phyloP scores from a whole-genome alignment of 139 green algal species.

The Ettlia oleoabundans region DNA sequence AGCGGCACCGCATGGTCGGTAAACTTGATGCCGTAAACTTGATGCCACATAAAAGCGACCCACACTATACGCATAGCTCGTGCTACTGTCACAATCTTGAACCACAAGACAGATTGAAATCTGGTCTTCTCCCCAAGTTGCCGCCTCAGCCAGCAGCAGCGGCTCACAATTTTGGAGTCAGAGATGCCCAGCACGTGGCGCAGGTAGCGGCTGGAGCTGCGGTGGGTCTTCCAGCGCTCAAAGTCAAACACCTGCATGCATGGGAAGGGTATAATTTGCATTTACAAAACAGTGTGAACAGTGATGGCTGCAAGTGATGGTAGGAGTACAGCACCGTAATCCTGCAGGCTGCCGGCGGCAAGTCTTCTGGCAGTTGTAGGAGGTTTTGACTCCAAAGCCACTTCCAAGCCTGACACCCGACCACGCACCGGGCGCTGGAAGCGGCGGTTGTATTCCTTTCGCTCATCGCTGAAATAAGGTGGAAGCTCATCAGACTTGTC shows the following conservation, averaged over 20 bases:
- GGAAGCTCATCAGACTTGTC: neutral
- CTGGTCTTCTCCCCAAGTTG: neutral
- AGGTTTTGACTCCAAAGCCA: too few species aligned
- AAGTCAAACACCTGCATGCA: slow-evolving; percentile 31
- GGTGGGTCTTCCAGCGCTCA: slow-evolving; percentile 27
- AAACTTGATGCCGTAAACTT: too few species aligned
- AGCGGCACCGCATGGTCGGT: neutral
- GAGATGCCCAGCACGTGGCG: slow-evolving; percentile 24
- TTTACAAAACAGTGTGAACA: too few species aligned
- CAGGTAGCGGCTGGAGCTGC: slow-evolving; percentile 28
- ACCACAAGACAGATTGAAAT: neutral
- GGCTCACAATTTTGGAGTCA: slow-evolving; percentile 24
- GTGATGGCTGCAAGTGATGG: too few species aligned
- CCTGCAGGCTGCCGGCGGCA: too few species aligned
- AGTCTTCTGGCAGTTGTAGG: neutral
- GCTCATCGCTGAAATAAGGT: neutral
- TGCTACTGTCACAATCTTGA: too few species aligned
- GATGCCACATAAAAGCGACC: too few species aligned
- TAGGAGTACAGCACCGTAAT: too few species aligned
- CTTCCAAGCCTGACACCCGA: too few species aligned
- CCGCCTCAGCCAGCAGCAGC: neutral
- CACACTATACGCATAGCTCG: too few species aligned
- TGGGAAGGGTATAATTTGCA: too few species aligned
- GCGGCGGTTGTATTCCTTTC: neutral
- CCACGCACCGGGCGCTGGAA: neutral